Evolutionary conservation across 495 filamentous ascomycete species (phyloP), one percentile per base, ranked within the genome.

Genomic region (Penicillium robsamsonii): DNA sequence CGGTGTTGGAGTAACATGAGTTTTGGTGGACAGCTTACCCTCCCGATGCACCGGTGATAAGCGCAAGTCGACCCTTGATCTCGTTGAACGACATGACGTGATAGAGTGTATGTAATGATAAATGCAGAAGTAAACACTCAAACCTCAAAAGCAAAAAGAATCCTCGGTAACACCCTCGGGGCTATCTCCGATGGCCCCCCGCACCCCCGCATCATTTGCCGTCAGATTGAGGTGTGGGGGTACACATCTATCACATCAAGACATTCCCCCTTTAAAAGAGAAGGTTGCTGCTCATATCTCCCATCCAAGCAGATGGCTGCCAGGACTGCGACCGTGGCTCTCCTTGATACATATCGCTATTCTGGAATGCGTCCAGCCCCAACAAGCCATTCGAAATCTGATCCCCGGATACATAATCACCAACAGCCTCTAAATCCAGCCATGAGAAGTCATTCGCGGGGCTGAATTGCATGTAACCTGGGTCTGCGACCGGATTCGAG

Each of bases 1-100:
- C 17, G 0, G 2, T 5, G 13, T 15, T 38, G 25, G 33, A 4
- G 13, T 44, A 11, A 58, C 18, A 15, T 15, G 18, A 24, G 30
- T 11, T 4, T 3, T 41, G 30, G 43, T 35, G 18, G 24, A 41
- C 20, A 25, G 55, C 71, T 59, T 77, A 85, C 84, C 84, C 84
- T 67, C 84, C 84, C 29, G 84, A 86, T 58, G 84, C 84, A 20
- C 84, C 84, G 4, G 84, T 87, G 56, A 87, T 78, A 5, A 87
- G 78, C 55, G 82, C 84, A 17, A 87, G 72, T 43, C 81, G 79
- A 58, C 83, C 84, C 18, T 63, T 69, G 51, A 86, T 73, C 31
- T 80, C 74, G 61, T 86, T 85, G 57, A 80, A 46, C 11, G 67
- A 66, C 67, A 70, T 70, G 48, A 17, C 59, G 33, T 43, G 45